Percentiles rank a stretch among this genome's conserved stretches.
These are phyloP conservation scores for thale cress (Arabidopsis thaliana) DNA, from an alignment of 345 rosid genomes.

Conservation along the genomic window TAIR10.1 NC_003075.7:13601501-13602000, in stretches of 20 bases:
- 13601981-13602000: too few species aligned
- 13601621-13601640: conserved; percentile 47
- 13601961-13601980: too few species aligned
- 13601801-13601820: too few species aligned
- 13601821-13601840: too few species aligned
- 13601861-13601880: too few species aligned
- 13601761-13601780: not conserved
- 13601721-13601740: not conserved
- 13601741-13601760: not conserved
- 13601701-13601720: not conserved
- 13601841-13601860: too few species aligned
- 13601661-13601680: conserved; percentile 26
- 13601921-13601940: too few species aligned
- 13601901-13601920: too few species aligned
- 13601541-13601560: conserved; percentile 42
- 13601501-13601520: conserved; percentile 39
- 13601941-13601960: too few species aligned
- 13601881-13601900: too few species aligned
- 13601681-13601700: not conserved
- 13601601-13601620: conserved; percentile 42
- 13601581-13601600: conserved; percentile 29
- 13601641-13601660: conserved; percentile 38
- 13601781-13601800: too few species aligned
- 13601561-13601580: conserved; percentile 32
- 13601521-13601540: conserved; percentile 28